Base-by-base conservation (phyloP, 2,329 filamentous ascomycete species). In the Chrysosphaeria jannelii region DNA sequence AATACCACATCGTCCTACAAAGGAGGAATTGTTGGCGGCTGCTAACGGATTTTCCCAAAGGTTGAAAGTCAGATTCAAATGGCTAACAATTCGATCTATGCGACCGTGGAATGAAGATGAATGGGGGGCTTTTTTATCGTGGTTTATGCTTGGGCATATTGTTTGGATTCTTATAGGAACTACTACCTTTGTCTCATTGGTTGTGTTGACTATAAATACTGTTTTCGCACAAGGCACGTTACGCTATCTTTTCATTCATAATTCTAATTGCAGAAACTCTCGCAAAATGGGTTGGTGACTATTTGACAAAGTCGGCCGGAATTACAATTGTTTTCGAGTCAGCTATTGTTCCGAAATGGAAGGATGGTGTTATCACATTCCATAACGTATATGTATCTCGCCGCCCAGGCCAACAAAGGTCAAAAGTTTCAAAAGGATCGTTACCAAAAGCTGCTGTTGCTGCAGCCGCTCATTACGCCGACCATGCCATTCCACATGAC, bases 91-190 rank as follows among this genome's bases (percentile, higher is more conserved):
- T 35, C 57, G 79, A 38, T 90, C 79, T 40, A 74, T 72, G 41
- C 59, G 85, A 18, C 85, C 85, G 1, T 97, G 85, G 61, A 97
- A 89, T 42, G 60, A 69, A 12, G 85, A 97, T 41, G 85, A 97
- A 46, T 91, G 90, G 52, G 74, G 78, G 21, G 85, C 85, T 4
- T 81, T 97, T 31, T 63, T 76, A 25, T 93, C 85, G 3, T 93
- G 81, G 81, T 70, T 97, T 30, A 57, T 93, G 30, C 55, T 91
- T 25, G 85, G 81, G 0, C 85, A 97, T 43, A 52, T 97, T 6
- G 59, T 90, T 8, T 97, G 85, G 85, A 62, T 97, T 34, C 57
- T 93, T n/a, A 57, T 93, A 14, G 85, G 85, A 25, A 97, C 85
- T 1, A 97, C 85, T 0, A 93, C 85, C 0, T 97, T 97, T 44